Evolutionary conservation across 2,329 filamentous ascomycete species (phyloP), one percentile per base, ranked within the genome.

Genomic region (Aureobasidium sp.): DNA sequence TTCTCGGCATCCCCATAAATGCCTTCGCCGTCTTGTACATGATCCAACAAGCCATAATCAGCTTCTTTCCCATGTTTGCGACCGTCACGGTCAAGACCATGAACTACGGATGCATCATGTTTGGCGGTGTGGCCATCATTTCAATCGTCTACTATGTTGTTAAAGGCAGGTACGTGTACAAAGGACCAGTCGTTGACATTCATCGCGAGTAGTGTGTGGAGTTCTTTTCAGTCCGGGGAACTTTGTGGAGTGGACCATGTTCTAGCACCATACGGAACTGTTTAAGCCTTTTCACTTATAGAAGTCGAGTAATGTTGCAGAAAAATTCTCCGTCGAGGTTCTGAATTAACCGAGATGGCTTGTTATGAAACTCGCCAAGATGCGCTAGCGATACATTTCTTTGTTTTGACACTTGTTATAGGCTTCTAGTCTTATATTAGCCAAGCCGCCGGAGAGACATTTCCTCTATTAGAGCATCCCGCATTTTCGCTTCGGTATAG

Each of bases 1-100:
- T 44, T 19, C 53, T 44, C 14, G 62, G 62, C n/a, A 38, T 64
- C 19, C 55, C 56, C 14, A 59, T 64, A 38, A 64, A 64, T 22
- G 49, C 53, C 24, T 60, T 62, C 21, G 60, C 59, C 24, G 38
- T 52, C 27, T 57, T 58, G 4, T 67, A 62, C 54, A 58, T 67
- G 21, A 48, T 60, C 6, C 55, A 66, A 27, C 45, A 49, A 37
- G 29, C 49, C 5, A 42, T 42, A 17, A 41, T 52, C 29, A 41
- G 49, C 21, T 52, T 52, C 29, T 49, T 49, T 17, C 45, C 45
- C 11, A 44, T 41, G 12, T 58, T 60, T 37, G 27, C 59, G 8
- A 4, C 17, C 12, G 75, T 59, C 17, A 58, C 54, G 3, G 37
- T 56, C 14, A 42, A 55, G 17, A 56, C 45, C 12, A 59, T 60